phyloP scores from a whole-genome alignment of 2,329 filamentous ascomycete species.

The Huntiella abstrusa region DNA sequence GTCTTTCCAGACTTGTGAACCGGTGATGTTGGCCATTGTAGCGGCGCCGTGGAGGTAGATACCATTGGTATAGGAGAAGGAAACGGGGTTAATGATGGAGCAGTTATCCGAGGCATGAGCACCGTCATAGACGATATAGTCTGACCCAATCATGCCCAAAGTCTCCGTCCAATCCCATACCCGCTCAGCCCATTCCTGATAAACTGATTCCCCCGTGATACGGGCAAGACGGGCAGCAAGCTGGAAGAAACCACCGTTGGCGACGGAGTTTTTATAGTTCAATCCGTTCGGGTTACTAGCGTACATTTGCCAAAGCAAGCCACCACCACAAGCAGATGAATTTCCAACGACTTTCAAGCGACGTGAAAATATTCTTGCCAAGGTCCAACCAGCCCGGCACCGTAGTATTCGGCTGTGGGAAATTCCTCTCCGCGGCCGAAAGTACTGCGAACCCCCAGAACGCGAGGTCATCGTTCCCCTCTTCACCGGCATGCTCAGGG shows the following conservation, averaged over 20 bases:
- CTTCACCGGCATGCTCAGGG: conserved; percentile 33
- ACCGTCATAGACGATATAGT: conserved; percentile 43
- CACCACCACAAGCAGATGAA: conserved; percentile 44
- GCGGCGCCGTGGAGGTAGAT: conserved; percentile 48
- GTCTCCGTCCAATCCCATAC: conserved; percentile 45
- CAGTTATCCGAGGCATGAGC: conserved; percentile 37
- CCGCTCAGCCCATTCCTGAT: conserved; percentile 46
- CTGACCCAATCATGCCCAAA: conserved; percentile 35
- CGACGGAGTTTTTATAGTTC: conserved; percentile 61
- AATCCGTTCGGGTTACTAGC: conserved; percentile 53
- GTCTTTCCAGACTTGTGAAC: conserved; percentile 31
- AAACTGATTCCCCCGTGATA: conserved; percentile 47
- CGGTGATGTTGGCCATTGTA: conserved; percentile 42
- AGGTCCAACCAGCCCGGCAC: conserved; percentile 48
- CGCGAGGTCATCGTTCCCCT: conserved; percentile 58
- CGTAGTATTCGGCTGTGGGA: conserved; percentile 37
- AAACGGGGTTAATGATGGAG: conserved; percentile 29
- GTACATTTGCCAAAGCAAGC: conserved; percentile 69
- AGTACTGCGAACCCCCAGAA: conserved; percentile 55
- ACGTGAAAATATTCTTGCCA: conserved; percentile 53
- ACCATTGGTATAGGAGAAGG: conserved; percentile 48
- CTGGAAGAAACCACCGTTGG: conserved; percentile 70
- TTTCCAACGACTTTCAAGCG: conserved; percentile 55
- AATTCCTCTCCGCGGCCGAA: conserved; percentile 48
- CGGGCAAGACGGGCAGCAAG: conserved; percentile 57